Percentiles rank a stretch among this genome's conserved stretches.
These are phyloP conservation scores for Malbranchea zuffiana DNA, from an alignment of 2,329 filamentous ascomycete genomes.

Conservation along the genomic window DNA sequence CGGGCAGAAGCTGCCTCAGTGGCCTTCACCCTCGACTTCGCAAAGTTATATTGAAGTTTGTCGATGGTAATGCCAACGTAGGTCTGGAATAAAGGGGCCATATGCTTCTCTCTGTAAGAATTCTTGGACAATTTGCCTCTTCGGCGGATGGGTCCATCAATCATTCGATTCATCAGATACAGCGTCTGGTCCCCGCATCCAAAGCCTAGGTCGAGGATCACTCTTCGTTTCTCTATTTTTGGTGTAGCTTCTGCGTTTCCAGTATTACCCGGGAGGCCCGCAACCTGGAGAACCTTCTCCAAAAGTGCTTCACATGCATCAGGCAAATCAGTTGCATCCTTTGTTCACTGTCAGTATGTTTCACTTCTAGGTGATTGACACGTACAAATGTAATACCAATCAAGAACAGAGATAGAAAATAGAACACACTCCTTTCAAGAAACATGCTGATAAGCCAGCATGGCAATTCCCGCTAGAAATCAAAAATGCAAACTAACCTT, in stretches of 20 bases:
- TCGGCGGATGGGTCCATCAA: not conserved
- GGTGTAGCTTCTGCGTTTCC: not conserved
- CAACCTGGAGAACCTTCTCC: constrained; percentile 36
- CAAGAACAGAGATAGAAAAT: too few species aligned
- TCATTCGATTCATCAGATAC: constrained; percentile 28
- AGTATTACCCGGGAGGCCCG: constrained; percentile 28
- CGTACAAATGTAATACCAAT: too few species aligned
- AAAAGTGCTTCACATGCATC: constrained; percentile 43
- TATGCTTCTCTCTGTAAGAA: not conserved
- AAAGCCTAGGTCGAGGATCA: constrained; percentile 45
- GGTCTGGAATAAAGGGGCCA: constrained; percentile 24
- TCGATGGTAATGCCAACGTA: constrained; percentile 48
- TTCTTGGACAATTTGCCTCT: not conserved
- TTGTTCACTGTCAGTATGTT: too few species aligned
- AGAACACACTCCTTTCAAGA: too few species aligned
- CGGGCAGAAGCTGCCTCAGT: not conserved
- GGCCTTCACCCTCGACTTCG: constrained; percentile 13
- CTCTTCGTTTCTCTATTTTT: constrained; percentile 6
- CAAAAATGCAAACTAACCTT: constrained; percentile 31
- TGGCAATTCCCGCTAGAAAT: too few species aligned
- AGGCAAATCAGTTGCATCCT: constrained; percentile 29
- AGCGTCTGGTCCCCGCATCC: constrained; percentile 50
- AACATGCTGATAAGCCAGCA: too few species aligned
- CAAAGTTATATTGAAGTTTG: constrained; percentile 34
- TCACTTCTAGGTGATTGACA: too few species aligned